Base-by-base conservation (phyloP, 352 stramenopile genomes). In the Pythium folliculosum region DNA sequence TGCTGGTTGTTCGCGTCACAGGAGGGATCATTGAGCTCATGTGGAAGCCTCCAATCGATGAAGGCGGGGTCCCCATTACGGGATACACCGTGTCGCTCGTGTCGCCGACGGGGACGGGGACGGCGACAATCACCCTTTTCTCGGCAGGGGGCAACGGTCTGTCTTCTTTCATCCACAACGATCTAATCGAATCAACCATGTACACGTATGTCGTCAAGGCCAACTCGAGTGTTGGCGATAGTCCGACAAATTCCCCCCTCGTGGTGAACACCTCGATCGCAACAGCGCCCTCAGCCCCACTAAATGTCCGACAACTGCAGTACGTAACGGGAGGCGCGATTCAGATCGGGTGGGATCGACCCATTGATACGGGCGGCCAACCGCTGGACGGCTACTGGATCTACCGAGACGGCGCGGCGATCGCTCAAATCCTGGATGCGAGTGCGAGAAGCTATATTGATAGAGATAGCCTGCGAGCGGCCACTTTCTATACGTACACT, bases 291-390 rank as follows among this genome's bases (percentile, higher is more conserved):
- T 89, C 80, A 4, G 70, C 70, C 0, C 84, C 84, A 9, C 27
- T 77, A 32, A 80, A 85, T 54, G 54, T 90, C 19, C 65, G 40
- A 0, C 80, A 88, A 35, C 53, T 84, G 6, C 9, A 19, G 0
- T 85, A 81, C 27, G 70, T 70, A 5, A 88, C 80, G 27, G 84
- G 84, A 25, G 84, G 84, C 3, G 68, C 80, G 1, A 76, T 92
- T n/a, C 56, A 77, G 40, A 79, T 90, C 27, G 77, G 71, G 7
- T 92, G 84, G 84, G 69, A 81, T 35, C 73, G 67, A 3, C 78
- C 81, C 0, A 37, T 85, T n/a, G 84, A 92, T 37, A 75, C 75
- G 2, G 84, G 84, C 7, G 84, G 84, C 0, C 73, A 84, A 19
- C 69, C 77, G 0, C 72, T 92, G 5, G 61, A 32, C 14, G 65